Base-by-base conservation (phyloP, 495 filamentous ascomycete species). In the Thermothielavioides terrestris region DNA sequence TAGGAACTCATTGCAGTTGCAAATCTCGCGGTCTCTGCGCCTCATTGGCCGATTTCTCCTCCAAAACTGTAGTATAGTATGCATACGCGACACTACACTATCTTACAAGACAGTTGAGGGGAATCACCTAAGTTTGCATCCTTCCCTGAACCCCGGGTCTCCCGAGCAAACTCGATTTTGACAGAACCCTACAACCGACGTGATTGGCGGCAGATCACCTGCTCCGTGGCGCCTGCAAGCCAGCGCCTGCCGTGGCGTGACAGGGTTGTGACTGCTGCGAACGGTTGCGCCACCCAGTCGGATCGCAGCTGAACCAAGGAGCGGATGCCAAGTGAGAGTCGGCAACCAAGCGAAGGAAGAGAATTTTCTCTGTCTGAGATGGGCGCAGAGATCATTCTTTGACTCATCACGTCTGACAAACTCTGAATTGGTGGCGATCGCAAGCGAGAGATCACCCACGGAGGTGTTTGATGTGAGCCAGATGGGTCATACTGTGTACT, bases 141-240 rank as follows among this genome's bases (percentile, higher is more conserved):
- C n/a, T n/a, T n/a, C n/a, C n/a, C n/a, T n/a, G n/a, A n/a, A n/a
- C n/a, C n/a, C n/a, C n/a, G n/a, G n/a, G n/a, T n/a, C n/a, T n/a
- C n/a, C n/a, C n/a, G n/a, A n/a, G n/a, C n/a, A n/a, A n/a, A n/a
- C n/a, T n/a, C n/a, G n/a, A n/a, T n/a, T n/a, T n/a, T n/a, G n/a
- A n/a, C n/a, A 34, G 4, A 14, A 18, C 25, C 6, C 26, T 20
- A 10, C 42, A 11, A 20, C 9, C 15, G 17, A 26, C n/a, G 15
- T 37, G 32, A n/a, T 47, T 47, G 32, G 44, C 23, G 32, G 44
- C 25, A 27, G 26, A 48, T 49, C 46, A 49, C 46, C 37, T 49
- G 46, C 6, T 49, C 18, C n/a, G 12, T 41, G 37, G 46, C 36
- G 28, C 26, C 46, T 49, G 46, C 46, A 27, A 32, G 17, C 46